Conservation (phyloP, 495 filamentous ascomycete genomes). For the Tuber calosporum region DNA sequence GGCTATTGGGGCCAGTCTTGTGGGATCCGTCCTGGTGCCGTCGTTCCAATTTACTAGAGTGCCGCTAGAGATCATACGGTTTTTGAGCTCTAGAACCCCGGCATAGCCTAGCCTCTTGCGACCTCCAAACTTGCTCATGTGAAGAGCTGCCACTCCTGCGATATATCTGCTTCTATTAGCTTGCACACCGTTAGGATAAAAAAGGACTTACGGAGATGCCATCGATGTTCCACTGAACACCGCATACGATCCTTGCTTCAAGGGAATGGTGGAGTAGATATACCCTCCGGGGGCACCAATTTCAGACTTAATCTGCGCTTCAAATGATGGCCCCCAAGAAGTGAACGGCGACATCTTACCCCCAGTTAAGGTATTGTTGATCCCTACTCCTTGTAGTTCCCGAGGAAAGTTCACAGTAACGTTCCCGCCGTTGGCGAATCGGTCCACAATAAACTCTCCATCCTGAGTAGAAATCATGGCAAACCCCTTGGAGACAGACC, state of each 20-base stretch:
- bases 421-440: constrained; percentile 46
- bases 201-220: constrained; percentile 46
- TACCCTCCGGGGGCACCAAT: constrained; percentile 51
- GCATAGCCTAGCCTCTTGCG: constrained; percentile 43
- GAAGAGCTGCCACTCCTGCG: constrained; percentile 52
- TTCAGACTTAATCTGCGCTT: constrained; percentile 52
- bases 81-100: constrained; percentile 43
- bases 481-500: constrained; percentile 20
- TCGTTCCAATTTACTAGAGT: constrained; percentile 48
- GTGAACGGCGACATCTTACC: constrained; percentile 51
- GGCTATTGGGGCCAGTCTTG: constrained; percentile 49
- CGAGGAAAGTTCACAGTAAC: constrained; percentile 44
- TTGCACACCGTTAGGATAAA: background rate
- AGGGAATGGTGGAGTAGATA: constrained; percentile 54
- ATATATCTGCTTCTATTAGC: constrained; percentile 34
- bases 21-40: constrained; percentile 42
- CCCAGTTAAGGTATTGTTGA: constrained; percentile 43
- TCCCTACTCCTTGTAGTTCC: constrained; percentile 10
- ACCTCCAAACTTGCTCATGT: constrained; percentile 48
- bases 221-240: constrained; percentile 53
- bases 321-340: constrained; percentile 53
- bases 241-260: constrained; percentile 45
- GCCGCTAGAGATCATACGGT: constrained; percentile 44
- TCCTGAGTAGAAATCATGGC: constrained; percentile 43
- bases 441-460: constrained; percentile 49